Evolutionary conservation across 2,329 filamentous ascomycete species (phyloP), one percentile per base, ranked within the genome.

Genomic region (Cladosporium velox): DNA sequence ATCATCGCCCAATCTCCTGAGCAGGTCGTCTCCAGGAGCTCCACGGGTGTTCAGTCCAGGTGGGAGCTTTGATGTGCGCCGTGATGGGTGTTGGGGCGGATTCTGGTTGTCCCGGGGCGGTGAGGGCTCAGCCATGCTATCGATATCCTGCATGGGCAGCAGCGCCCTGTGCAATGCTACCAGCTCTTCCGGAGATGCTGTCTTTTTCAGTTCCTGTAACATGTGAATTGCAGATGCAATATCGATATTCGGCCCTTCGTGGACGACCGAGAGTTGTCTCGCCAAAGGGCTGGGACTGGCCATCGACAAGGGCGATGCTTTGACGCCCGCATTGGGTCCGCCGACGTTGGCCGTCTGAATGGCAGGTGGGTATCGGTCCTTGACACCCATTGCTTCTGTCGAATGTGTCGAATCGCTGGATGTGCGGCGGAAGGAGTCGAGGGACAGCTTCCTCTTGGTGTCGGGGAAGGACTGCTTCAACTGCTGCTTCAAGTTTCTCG

Each of bases 181-280:
- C 35, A 84, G 73, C 65, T 84, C 80, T 63, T 83, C 81, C 1
- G 81, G 81, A 6, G 80, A 79, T 1, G 80, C 82, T 52, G 75
- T 81, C 72, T 80, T 83, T 72, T 80, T 81, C 66, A 84, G 74
- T 70, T 83, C 78, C 65, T 83, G 79, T 67, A 84, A 68, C 41
- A 84, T 73, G 32, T 74, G 74, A 47, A 83, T 80, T 6, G 81
- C 81, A 12, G 79, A 76, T 47, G 79, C 79, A 41, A 83, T 67
- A 66, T 84, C 81, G 47, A 82, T 75, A 11, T 66, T 51, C 21
- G 75, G 71, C 59, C 64, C 41, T 30, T 72, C 74, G 4, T 75
- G 74, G 21, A 68, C 70, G 30, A 77, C 67, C 4, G 78, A 79
- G 28, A 74, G 54, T 58, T 64, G 58, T 63, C 61, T 52, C 60